Base-by-base conservation (phyloP, 2,329 filamentous ascomycete genomes). In the Colletotrichum sp. region DNA sequence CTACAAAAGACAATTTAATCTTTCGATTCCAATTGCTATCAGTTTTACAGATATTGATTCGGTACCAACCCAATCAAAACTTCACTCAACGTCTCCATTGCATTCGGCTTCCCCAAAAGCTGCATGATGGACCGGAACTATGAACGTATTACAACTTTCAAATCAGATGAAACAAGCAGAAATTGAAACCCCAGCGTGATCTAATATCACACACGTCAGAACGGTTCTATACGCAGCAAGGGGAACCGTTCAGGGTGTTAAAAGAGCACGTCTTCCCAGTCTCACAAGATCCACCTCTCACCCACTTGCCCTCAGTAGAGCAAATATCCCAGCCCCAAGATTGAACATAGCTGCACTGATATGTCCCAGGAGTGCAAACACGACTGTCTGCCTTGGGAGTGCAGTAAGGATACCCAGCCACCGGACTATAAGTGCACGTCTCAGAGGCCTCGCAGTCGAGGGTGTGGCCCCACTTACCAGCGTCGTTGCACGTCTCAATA, bases 371-470 rank as follows among this genome's bases (percentile, higher is more conserved):
- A 10, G 60, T 26, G 24, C 63, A 72, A 5, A 72, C 63, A 18
- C 43, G 18, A 10, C 43, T 18, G 6, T 72, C 63, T 0, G 16
- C 15, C n/a, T 67, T 67, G 32, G 61, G 52, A 12, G 61, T 70
- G 34, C 75, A 75, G 55, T 74, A 72, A 24, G 71, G 71, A 7
- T 74, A 69, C 7, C 75, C 75, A n/a, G 34, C 12, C 13, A 68
- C 67, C 34, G 71, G 61, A 5, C 71, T 67, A 36, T 75, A 77
- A 5, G 61, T 63, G 34, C 75, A 77, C 13, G 67, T 74, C 68
- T 77, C 57, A 21, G 34, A 52, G 5, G 36, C 24, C 6, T 5
- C 30, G 64, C 75, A 75, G 52, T 55, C 43, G 15, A 67, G 28
- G 18, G n/a, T 57, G 4, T 69, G 59, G 5, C 3, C 30, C 64